Evolutionary conservation across 352 stramenopile species (phyloP).

Genomic region (Pythium vanterpoolii): DNA sequence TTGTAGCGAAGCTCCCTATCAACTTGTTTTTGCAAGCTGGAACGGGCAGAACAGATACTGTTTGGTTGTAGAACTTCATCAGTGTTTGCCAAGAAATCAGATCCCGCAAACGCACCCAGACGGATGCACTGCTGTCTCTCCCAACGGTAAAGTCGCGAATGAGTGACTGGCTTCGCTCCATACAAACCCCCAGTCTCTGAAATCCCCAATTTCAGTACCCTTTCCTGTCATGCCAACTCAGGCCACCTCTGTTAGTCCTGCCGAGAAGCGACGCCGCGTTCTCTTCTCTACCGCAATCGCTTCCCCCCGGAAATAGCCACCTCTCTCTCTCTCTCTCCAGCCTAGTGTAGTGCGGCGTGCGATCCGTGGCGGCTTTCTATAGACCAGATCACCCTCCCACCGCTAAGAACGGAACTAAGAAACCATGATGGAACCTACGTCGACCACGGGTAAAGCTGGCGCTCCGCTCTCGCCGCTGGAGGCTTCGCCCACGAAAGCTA

Average conservation of each 20-base stretch:
- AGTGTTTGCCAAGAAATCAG: too few relatives aligned
- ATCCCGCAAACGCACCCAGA: neutral
- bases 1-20: neutral
- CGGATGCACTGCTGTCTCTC: neutral
- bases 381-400: neutral
- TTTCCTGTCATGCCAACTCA: slow-evolving; percentile 13
- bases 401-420: neutral
- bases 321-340: neutral
- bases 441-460: slow-evolving; percentile 20
- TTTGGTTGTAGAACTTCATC: neutral
- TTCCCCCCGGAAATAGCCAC: neutral
- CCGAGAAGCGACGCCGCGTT: neutral
- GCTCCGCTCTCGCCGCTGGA: slow-evolving; percentile 1
- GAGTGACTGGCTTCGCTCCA: neutral
- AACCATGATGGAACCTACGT: slow-evolving; percentile 25
- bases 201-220: slow-evolving; percentile 14
- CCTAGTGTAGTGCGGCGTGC: slow-evolving; percentile 11
- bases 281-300: slow-evolving; percentile 8
- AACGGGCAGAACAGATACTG: neutral
- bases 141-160: neutral
- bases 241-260: neutral
- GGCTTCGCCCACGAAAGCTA: slow-evolving; percentile 15
- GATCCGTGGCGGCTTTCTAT: slow-evolving; percentile 6
- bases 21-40: neutral
- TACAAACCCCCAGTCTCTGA: slow-evolving; percentile 16